Conservation (phyloP, 306 rosid genomes). For the Ormosia semicastrata region DNA sequence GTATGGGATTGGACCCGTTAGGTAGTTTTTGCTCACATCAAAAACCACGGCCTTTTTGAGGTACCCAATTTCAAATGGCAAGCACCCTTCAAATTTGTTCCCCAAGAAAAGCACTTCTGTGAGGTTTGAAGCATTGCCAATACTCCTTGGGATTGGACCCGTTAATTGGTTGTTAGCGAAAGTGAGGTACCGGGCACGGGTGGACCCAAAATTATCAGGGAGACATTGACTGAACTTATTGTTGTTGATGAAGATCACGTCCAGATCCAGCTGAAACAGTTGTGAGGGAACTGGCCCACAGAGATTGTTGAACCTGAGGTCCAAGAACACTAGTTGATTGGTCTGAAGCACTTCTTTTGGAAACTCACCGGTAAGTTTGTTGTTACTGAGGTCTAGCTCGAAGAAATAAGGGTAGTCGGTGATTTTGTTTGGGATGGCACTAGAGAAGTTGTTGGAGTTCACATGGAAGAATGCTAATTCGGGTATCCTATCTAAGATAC, state of each 20-base stretch:
- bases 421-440: conserved; percentile 8
- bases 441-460: conserved; percentile 67
- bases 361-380: conserved; percentile 33
- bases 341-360: conserved; percentile 36
- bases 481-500: conserved; percentile 24
- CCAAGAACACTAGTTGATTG: conserved; percentile 46
- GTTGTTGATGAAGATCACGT: conserved; percentile 75
- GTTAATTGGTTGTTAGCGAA: conserved; percentile 62
- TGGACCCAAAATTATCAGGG: conserved; percentile 55
- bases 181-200: conserved; percentile 64
- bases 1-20: conserved; percentile 71
- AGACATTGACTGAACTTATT: conserved; percentile 31
- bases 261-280: conserved; percentile 42
- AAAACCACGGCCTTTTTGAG: conserved; percentile 46
- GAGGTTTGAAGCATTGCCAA: conserved; percentile 46
- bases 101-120: conserved; percentile 65
- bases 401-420: conserved; percentile 21
- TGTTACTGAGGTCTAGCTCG: conserved; percentile 84
- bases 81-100: conserved; percentile 56
- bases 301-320: conserved; percentile 59
- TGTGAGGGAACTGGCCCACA: conserved; percentile 32
- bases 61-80: conserved; percentile 69
- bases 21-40: conserved; percentile 46
- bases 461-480: conserved; percentile 71
- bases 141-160: conserved; percentile 61